These are phyloP conservation scores for Diaporthe eres DNA, from an alignment of 2,329 filamentous ascomycete genomes.

Conservation along the genomic window DNA sequence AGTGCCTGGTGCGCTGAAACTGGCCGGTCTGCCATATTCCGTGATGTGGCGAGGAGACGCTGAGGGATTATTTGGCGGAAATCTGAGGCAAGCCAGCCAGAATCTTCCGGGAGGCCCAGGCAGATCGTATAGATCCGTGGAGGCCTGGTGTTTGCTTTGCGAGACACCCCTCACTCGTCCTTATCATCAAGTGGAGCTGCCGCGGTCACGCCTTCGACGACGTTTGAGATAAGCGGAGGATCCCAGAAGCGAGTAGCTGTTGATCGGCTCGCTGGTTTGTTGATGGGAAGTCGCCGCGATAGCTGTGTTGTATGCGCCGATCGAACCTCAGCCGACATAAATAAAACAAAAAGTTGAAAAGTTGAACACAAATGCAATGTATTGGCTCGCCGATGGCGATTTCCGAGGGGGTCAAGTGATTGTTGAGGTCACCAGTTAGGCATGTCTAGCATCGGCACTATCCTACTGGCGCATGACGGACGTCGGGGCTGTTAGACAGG, in stretches of 20 bases:
- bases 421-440: background rate
- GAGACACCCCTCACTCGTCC: background rate
- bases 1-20: constrained; percentile 19
- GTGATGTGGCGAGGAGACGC: rapidly evolving
- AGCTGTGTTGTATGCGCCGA: background rate
- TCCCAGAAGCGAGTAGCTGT: background rate
- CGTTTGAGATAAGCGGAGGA: constrained; percentile 16
- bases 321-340: no score
- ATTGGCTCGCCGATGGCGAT: background rate
- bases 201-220: constrained; percentile 22
- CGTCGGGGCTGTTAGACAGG: background rate
- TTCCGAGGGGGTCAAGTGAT: constrained; percentile 1
- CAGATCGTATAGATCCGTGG: background rate
- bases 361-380: background rate
- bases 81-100: background rate
- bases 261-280: background rate
- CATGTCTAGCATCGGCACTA: background rate
- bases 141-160: background rate
- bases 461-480: constrained; percentile 12
- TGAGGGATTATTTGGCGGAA: no score
- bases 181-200: constrained; percentile 27
- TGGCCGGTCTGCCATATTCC: background rate
- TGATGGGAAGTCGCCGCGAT: background rate
- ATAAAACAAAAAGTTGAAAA: background rate
- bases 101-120: background rate